Evolutionary conservation across 345 rosid species (phyloP).

Genomic region (Linum tenue): DNA sequence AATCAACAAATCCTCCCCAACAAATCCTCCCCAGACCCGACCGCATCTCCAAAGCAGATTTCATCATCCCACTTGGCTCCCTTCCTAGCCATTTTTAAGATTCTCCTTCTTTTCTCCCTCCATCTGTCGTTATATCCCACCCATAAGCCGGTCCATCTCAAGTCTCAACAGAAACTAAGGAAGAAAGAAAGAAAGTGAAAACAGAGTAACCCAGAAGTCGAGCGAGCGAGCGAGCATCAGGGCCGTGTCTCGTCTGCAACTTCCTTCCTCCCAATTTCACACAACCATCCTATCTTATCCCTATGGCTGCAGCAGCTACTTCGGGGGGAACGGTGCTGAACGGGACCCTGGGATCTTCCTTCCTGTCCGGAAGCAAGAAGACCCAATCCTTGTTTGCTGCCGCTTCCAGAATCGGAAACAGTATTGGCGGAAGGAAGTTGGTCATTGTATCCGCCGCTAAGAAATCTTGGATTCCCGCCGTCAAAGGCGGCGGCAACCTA

Average conservation of each 20-base stretch:
- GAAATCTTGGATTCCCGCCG: slow-evolving; percentile 94
- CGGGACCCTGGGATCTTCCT: slow-evolving; percentile 64
- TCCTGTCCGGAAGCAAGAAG: slow-evolving; percentile 48
- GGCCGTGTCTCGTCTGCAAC: slow-evolving; percentile 18
- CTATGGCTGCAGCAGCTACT: slow-evolving; percentile 32
- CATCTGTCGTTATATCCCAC: not conserved
- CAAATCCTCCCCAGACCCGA: too few species aligned
- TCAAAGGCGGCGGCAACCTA: slow-evolving; percentile 80
- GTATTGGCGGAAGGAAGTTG: slow-evolving; percentile 28
- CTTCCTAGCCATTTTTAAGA: slow-evolving; percentile 25
- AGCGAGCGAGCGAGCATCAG: not conserved
- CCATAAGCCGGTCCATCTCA: not conserved
- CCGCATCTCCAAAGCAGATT: slow-evolving; percentile 32
- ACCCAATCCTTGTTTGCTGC: slow-evolving; percentile 29
- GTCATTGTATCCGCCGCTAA: slow-evolving; percentile 45
- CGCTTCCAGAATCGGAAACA: slow-evolving; percentile 14
- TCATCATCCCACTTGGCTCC: slow-evolving; percentile 48
- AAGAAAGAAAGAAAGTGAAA: not conserved
- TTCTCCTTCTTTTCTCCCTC: slow-evolving; percentile 1
- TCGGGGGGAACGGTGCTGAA: slow-evolving; percentile 64
- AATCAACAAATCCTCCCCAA: too few species aligned
- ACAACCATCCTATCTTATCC: not conserved
- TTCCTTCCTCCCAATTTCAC: not conserved
- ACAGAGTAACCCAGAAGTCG: not conserved
- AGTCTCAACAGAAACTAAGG: not conserved